A percentile compares a stretch with the other conserved stretches of the same genome.
These are phyloP conservation scores for Dothistroma septosporum DNA, from an alignment of 2,329 filamentous ascomycete species.

Conservation along the genomic window DNA sequence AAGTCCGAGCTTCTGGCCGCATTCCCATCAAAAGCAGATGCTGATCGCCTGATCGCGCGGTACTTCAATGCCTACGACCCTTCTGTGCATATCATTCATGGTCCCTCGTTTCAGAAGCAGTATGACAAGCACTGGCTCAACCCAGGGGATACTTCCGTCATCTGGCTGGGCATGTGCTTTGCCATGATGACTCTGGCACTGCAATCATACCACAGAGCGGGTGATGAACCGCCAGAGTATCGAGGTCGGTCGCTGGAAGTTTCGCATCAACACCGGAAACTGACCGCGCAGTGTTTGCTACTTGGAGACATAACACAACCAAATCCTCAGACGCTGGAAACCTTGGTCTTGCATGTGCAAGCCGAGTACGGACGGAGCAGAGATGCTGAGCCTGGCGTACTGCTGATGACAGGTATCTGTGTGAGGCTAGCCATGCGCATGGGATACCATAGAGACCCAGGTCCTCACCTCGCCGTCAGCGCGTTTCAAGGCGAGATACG, in stretches of 20 bases:
- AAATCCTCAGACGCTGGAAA: slow-evolving; percentile 71
- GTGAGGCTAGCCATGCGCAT: slow-evolving; percentile 63
- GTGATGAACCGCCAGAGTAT: slow-evolving; percentile 76
- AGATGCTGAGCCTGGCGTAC: slow-evolving; percentile 67
- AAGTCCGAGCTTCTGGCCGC: slow-evolving; percentile 73
- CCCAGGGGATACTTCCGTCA: slow-evolving; percentile 66
- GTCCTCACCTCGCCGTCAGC: slow-evolving; percentile 66
- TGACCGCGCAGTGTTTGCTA: slow-evolving; percentile 73
- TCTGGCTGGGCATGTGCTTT: slow-evolving; percentile 76
- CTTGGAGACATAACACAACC: slow-evolving; percentile 74
- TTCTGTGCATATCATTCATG: slow-evolving; percentile 54
- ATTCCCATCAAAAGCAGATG: slow-evolving; percentile 73
- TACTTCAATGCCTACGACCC: slow-evolving; percentile 83
- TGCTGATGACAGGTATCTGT: slow-evolving; percentile 58
- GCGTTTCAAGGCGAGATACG: slow-evolving; percentile 72
- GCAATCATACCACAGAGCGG: slow-evolving; percentile 73
- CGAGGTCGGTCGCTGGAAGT: slow-evolving; percentile 56
- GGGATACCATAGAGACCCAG: slow-evolving; percentile 75
- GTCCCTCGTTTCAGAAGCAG: slow-evolving; percentile 75
- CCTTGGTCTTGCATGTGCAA: slow-evolving; percentile 69
- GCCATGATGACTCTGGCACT: slow-evolving; percentile 72
- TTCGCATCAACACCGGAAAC: slow-evolving; percentile 57
- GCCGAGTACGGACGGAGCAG: slow-evolving; percentile 69
- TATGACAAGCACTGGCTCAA: slow-evolving; percentile 67
- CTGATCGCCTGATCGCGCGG: slow-evolving; percentile 78